A percentile compares a stretch with the other conserved stretches of the same genome.
Evolutionary conservation across 2,329 filamentous ascomycete species (phyloP).

Genomic region (Alternaria burnsii): DNA sequence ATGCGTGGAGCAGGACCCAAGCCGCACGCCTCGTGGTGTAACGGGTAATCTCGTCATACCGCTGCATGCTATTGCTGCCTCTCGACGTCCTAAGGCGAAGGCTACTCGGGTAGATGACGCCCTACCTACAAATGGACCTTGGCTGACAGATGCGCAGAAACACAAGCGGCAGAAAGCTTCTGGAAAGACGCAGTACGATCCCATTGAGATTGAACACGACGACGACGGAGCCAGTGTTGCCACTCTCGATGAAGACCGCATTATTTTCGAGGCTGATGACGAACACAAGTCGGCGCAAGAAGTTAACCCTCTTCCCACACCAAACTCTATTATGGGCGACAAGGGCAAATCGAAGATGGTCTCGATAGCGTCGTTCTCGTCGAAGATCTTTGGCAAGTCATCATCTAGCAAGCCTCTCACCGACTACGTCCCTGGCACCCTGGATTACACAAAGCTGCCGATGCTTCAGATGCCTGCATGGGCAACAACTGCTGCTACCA

Average conservation of each 20-base stretch:
- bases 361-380: slow-evolving; percentile 27
- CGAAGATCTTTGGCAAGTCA: slow-evolving; percentile 34
- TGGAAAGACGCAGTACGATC: slow-evolving; percentile 44
- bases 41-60: slow-evolving; percentile 59
- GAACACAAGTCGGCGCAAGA: slow-evolving; percentile 13
- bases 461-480: slow-evolving; percentile 72
- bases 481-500: slow-evolving; percentile 69
- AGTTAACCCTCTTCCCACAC: slow-evolving; percentile 32
- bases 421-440: slow-evolving; percentile 72
- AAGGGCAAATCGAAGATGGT: slow-evolving; percentile 40
- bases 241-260: slow-evolving; percentile 60
- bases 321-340: slow-evolving; percentile 33
- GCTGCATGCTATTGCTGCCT: slow-evolving; percentile 59
- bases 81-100: slow-evolving; percentile 48
- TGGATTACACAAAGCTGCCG: slow-evolving; percentile 70
- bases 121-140: background rate
- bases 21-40: slow-evolving; percentile 54
- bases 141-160: slow-evolving; percentile 20
- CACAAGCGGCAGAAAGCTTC: slow-evolving; percentile 42
- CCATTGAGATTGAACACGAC: slow-evolving; percentile 50
- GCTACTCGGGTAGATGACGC: slow-evolving; percentile 19
- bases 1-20: slow-evolving; percentile 53
- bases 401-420: slow-evolving; percentile 51
- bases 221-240: slow-evolving; percentile 58
- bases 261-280: slow-evolving; percentile 49